Conservation (phyloP, 2,329 filamentous ascomycete species). For the Zalaria sp. region DNA sequence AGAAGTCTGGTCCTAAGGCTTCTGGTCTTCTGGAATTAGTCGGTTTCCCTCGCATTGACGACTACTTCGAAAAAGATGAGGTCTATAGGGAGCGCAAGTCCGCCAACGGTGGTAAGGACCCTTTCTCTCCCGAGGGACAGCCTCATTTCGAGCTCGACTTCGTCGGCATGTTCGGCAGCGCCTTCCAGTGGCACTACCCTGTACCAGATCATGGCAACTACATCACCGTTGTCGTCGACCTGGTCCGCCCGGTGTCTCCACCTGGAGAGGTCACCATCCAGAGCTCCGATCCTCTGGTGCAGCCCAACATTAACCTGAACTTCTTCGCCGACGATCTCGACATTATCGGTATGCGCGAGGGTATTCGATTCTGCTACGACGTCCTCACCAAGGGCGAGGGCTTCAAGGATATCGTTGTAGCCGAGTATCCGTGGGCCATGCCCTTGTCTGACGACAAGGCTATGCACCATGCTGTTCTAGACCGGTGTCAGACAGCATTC, state of each 20-base stretch:
- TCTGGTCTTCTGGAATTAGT: constrained; percentile 36
- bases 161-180: constrained; percentile 20
- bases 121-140: constrained; percentile 14
- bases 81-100: constrained; percentile 33
- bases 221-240: constrained; percentile 39
- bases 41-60: constrained; percentile 43
- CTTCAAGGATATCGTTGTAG: constrained; percentile 39
- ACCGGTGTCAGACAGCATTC: constrained; percentile 21
- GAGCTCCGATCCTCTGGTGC: constrained; percentile 21
- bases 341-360: constrained; percentile 45
- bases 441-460: constrained; percentile 39
- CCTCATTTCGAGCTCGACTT: constrained; percentile 34
- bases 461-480: constrained; percentile 43
- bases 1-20: constrained; percentile 10
- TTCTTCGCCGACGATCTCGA: constrained; percentile 34
- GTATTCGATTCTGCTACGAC: constrained; percentile 42
- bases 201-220: constrained; percentile 6
- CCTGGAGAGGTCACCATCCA: constrained; percentile 27
- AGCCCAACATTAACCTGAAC: constrained; percentile 28
- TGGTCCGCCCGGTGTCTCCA: constrained; percentile 33
- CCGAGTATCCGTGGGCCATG: constrained; percentile 48
- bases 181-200: constrained; percentile 8
- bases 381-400: constrained; percentile 43
- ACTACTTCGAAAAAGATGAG: constrained; percentile 33
- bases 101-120: constrained; percentile 16